phyloP scores from a whole-genome alignment of 2,329 filamentous ascomycete species.

The Sordariomycetes sp. region DNA sequence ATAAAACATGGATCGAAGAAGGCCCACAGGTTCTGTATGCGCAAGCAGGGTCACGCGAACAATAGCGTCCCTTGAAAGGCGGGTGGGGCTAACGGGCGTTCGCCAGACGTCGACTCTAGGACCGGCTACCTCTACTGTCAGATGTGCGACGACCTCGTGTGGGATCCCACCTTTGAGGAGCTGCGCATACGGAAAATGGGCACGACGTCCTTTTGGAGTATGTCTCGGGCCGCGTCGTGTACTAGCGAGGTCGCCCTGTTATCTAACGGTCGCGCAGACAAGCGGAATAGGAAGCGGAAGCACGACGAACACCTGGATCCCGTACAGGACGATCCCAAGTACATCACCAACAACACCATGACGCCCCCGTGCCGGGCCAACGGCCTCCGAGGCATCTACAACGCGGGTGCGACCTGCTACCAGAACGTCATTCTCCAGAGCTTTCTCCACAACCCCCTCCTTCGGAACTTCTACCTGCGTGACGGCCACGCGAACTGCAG shows the following conservation, averaged over 20 bases:
- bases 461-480: constrained; percentile 83
- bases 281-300: constrained; percentile 56
- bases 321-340: constrained; percentile 59
- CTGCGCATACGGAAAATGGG: constrained; percentile 58
- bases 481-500: constrained; percentile 78
- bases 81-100: not conserved
- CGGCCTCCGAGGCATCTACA: constrained; percentile 85
- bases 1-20: constrained; percentile 56
- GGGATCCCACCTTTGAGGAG: constrained; percentile 69
- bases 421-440: constrained; percentile 93
- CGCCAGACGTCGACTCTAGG: constrained; percentile 63
- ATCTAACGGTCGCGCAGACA: not conserved
- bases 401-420: constrained; percentile 97
- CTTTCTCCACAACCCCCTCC: constrained; percentile 82
- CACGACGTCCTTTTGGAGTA: constrained; percentile 52
- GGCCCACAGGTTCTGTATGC: constrained; percentile 57
- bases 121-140: constrained; percentile 67
- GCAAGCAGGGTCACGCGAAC: not conserved
- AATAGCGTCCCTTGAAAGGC: constrained; percentile 11
- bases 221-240: constrained; percentile 11
- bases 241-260: not conserved
- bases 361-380: constrained; percentile 73
- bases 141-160: constrained; percentile 71
- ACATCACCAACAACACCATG: constrained; percentile 66
- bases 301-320: constrained; percentile 58